Evolutionary conservation across 441 rosid genomes (phyloP), one percentile per base, ranked within the genome.

Genomic region (Eruca vesicaria): DNA sequence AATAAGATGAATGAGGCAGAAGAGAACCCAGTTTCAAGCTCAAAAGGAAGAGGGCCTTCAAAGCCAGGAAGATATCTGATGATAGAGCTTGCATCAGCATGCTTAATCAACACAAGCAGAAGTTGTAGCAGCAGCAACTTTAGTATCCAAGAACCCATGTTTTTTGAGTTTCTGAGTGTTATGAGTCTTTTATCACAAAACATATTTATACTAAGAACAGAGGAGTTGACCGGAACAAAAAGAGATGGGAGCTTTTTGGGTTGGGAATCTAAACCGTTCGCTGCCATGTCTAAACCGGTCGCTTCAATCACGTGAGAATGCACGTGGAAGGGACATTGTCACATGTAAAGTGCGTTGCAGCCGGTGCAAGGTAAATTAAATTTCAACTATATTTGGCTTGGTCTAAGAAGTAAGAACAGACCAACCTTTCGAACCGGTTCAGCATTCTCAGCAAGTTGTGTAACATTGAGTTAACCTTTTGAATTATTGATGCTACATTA

Each of bases 11-110:
- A 60, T 16, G 43, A 16, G 6, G 4, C 5, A 2, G 29, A 66
- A 21, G 21, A 66, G 0, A 5, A 66, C 78, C 73, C 97, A 8
- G 93, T 92, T 85, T 92, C 91, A 14, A 92, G 82, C 53, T 87
- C 66, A 52, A 92, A 92, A 11, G 94, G 96, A 64, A 92, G 93
- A 35, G 87, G 81, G 2, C 92, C 93, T 14, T 82, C 60, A 63
- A 86, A 87, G 56, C 97, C 93, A 3, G 93, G 97, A 69, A 90
- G 96, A 58, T 70, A 71, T 75, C 63, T 73, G 16, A 92, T 73
- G 29, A 45, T 57, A 38, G 75, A 76, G 45, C 36, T 8, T 21
- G 75, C 58, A 56, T 63, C 55, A 63, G 14, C 76, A 76, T 61
- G 63, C 14, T 62, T 12, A 68, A 23, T 35, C 73, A 75, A 28